These are phyloP conservation scores for Globisporangium solare DNA, from an alignment of 352 stramenopile species.

Conservation along the genomic window DNA sequence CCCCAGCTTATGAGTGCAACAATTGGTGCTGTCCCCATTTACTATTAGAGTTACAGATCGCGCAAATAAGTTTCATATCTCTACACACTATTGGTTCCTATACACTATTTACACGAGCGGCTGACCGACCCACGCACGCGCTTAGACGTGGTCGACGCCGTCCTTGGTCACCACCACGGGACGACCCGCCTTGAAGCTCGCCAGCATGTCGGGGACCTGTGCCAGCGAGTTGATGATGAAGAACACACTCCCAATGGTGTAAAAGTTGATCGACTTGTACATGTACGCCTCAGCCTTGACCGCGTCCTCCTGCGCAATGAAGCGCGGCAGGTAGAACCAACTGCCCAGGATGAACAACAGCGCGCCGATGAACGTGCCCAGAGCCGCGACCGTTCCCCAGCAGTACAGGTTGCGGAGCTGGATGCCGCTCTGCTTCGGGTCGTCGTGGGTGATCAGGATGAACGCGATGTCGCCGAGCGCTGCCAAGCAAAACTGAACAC, in stretches of 20 bases:
- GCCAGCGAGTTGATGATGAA: conserved; percentile 70
- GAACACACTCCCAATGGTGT: conserved; percentile 67
- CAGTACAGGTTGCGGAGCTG: conserved; percentile 48
- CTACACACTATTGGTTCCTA: not conserved
- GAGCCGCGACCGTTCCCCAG: conserved; percentile 42
- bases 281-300: conserved; percentile 50
- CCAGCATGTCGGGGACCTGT: conserved; percentile 48
- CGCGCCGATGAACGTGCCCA: conserved; percentile 60
- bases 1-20: not conserved
- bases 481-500: conserved; percentile 54
- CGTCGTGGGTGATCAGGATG: conserved; percentile 53
- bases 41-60: not conserved
- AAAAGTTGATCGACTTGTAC: conserved; percentile 73
- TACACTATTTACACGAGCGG: conserved; percentile 1
- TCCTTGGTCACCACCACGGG: conserved; percentile 20
- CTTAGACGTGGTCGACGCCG: conserved; percentile 22
- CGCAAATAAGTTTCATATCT: not conserved
- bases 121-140: not conserved
- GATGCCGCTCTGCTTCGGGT: conserved; percentile 39
- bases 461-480: conserved; percentile 63
- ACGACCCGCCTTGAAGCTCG: conserved; percentile 31
- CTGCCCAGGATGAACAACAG: conserved; percentile 74
- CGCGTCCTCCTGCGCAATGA: conserved; percentile 55
- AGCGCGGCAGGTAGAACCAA: conserved; percentile 78
- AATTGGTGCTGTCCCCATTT: not conserved